Conservation (phyloP, 2,329 filamentous ascomycete genomes). For the Hypoxylon sp. region DNA sequence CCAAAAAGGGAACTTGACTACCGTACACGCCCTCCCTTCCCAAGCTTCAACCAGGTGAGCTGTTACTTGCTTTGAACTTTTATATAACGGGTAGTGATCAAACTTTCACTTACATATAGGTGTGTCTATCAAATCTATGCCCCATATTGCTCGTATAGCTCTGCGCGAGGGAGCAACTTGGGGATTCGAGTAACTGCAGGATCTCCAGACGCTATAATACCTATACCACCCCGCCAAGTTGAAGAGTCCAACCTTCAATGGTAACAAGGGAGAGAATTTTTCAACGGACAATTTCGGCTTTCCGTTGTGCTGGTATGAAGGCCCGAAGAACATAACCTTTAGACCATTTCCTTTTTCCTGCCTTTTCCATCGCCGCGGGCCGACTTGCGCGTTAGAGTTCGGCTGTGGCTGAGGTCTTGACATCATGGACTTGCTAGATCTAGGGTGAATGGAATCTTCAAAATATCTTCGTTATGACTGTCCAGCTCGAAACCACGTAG, state of each 20-base stretch:
- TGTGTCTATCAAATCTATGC: neutral
- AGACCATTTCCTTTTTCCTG: slow-evolving; percentile 20
- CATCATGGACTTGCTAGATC: slow-evolving; percentile 41
- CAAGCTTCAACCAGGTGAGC: neutral
- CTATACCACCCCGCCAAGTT: slow-evolving; percentile 1
- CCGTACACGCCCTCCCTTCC: neutral
- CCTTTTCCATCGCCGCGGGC: slow-evolving; percentile 11
- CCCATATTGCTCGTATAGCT: neutral
- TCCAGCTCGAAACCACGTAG: slow-evolving; percentile 21
- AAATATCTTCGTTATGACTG: neutral
- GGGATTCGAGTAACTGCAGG: neutral
- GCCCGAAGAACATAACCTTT: neutral
- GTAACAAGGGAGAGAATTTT: neutral
- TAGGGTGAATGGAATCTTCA: slow-evolving; percentile 1
- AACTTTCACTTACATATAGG: neutral
- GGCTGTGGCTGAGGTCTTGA: slow-evolving; percentile 42
- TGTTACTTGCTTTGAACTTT: neutral
- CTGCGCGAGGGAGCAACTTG: neutral
- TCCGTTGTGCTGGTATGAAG: neutral
- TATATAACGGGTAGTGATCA: neutral
- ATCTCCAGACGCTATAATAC: neutral
- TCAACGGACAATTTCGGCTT: neutral
- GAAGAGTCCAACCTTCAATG: neutral
- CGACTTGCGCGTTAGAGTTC: slow-evolving; percentile 10
- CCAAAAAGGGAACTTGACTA: slow-evolving; percentile 13